A percentile compares a stretch with the other conserved stretches of the same genome.
These are phyloP conservation scores for Eucalyptus microcorys DNA, from an alignment of 345 rosid species.

Conservation along the genomic window DNA sequence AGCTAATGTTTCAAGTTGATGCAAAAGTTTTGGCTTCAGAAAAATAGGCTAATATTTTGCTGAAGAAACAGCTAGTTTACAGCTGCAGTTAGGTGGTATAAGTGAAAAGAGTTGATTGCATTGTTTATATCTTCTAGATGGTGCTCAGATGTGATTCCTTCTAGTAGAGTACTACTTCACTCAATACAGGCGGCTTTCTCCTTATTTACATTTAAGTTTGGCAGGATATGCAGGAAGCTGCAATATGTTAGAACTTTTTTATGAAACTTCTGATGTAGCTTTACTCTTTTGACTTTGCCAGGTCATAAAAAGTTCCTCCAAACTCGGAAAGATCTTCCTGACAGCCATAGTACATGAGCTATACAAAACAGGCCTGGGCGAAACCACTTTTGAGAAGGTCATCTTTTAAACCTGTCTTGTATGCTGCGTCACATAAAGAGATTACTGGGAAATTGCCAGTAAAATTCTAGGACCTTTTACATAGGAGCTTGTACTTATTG, in stretches of 20 bases:
- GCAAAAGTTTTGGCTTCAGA: background rate
- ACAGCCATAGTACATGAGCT: slow-evolving; percentile 93
- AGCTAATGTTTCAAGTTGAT: background rate
- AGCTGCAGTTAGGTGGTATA: no score
- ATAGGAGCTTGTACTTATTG: background rate
- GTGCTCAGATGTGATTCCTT: background rate
- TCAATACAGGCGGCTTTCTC: background rate
- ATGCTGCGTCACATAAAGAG: background rate
- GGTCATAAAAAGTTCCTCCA: slow-evolving; percentile 71
- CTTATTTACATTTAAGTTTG: background rate
- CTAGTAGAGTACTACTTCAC: background rate
- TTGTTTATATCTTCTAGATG: background rate
- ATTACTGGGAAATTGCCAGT: background rate
- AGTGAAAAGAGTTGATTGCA: background rate
- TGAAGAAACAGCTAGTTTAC: background rate
- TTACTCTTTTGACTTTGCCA: slow-evolving; percentile 5
- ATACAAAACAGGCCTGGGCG: slow-evolving; percentile 89
- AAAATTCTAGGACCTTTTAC: background rate
- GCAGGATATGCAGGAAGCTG: background rate
- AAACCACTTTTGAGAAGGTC: slow-evolving; percentile 85
- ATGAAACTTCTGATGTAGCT: background rate
- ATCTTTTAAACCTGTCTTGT: background rate
- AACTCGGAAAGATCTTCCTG: slow-evolving; percentile 70
- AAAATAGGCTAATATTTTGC: background rate
- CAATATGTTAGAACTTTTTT: background rate